phyloP scores from a whole-genome alignment of 2,329 filamentous ascomycete genomes.

The Aspergillus quadricinctus region DNA sequence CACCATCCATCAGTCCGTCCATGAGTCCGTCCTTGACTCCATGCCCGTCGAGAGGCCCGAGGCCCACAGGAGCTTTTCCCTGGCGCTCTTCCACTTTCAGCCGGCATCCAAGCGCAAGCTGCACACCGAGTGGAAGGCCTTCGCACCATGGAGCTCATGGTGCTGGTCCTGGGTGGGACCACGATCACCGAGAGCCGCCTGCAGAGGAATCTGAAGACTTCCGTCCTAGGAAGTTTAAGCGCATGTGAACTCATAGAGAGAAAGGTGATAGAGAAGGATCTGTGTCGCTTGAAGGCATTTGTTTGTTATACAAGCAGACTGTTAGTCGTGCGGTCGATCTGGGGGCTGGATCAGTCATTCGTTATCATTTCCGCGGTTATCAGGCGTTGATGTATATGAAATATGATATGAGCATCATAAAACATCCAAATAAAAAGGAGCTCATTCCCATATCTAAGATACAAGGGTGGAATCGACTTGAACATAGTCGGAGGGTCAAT shows the following conservation, averaged over 20 bases:
- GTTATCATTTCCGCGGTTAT: neutral
- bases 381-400: neutral
- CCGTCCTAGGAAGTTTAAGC: neutral
- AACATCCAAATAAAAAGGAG: neutral
- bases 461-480: no score
- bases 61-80: neutral
- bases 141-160: neutral
- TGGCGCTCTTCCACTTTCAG: neutral
- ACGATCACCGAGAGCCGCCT: neutral
- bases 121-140: neutral
- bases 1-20: neutral
- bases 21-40: neutral
- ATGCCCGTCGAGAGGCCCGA: neutral
- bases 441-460: neutral
- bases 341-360: conserved; percentile 16
- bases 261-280: neutral
- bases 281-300: neutral
- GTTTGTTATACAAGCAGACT: neutral
- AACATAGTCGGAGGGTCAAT: neutral
- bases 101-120: neutral
- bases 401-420: neutral
- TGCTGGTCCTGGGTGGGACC: neutral
- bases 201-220: neutral
- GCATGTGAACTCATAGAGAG: neutral
- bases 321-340: neutral